These are phyloP conservation scores for Mycena galopus DNA, from an alignment of 768 basidiomycete species.

Conservation along the genomic window DNA sequence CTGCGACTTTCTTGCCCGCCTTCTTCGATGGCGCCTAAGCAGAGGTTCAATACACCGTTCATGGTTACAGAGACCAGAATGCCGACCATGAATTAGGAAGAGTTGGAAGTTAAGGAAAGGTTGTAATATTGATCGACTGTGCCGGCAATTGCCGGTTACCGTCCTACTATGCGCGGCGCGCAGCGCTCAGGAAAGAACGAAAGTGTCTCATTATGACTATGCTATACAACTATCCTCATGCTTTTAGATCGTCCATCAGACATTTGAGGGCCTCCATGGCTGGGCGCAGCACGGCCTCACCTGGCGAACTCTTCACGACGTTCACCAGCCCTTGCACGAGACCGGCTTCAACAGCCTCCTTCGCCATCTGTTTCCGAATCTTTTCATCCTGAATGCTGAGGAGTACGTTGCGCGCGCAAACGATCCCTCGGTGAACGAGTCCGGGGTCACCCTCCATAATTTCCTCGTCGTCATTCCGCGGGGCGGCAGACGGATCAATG, in stretches of 20 bases:
- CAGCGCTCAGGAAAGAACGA: neutral
- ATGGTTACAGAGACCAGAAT: slow-evolving; percentile 15
- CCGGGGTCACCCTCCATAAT: slow-evolving; percentile 61
- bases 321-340: slow-evolving; percentile 66
- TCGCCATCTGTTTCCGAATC: slow-evolving; percentile 57
- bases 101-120: neutral
- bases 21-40: slow-evolving; percentile 88
- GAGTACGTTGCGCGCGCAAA: slow-evolving; percentile 78
- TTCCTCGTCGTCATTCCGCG: slow-evolving; percentile 51
- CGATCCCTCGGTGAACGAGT: slow-evolving; percentile 81
- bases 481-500: slow-evolving; percentile 67
- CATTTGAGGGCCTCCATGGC: slow-evolving; percentile 65
- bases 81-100: slow-evolving; percentile 35
- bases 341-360: slow-evolving; percentile 66
- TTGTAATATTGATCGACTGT: slow-evolving; percentile 24
- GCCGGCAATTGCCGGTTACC: slow-evolving; percentile 16
- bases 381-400: slow-evolving; percentile 57
- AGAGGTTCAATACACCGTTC: slow-evolving; percentile 20
- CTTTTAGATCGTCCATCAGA: slow-evolving; percentile 37
- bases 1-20: slow-evolving; percentile 85
- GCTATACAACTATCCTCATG: slow-evolving; percentile 3
- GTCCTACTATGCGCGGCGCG: neutral
- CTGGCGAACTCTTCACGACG: slow-evolving; percentile 58
- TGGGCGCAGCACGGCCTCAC: slow-evolving; percentile 58
- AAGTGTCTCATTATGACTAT: slow-evolving; percentile 10